These are phyloP conservation scores for Cercospora janseana DNA, from an alignment of 2,329 filamentous ascomycete species.

Conservation along the genomic window DNA sequence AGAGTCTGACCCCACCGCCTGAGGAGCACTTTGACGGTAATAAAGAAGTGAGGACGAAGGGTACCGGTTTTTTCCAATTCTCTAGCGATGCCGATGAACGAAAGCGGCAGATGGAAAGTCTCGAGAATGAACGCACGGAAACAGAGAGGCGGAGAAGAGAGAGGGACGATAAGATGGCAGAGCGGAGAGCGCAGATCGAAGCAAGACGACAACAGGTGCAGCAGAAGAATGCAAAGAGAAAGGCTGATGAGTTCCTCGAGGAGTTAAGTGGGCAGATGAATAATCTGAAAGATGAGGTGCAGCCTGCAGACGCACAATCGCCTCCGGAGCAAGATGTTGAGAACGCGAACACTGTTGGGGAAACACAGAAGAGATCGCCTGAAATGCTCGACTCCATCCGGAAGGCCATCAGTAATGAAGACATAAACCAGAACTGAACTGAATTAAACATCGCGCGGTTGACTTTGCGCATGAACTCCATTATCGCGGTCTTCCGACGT, in stretches of 20 bases:
- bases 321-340: no score
- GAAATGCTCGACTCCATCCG: conserved; percentile 19
- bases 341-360: no score
- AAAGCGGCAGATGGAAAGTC: conserved; percentile 70
- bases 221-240: conserved; percentile 50
- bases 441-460: no score
- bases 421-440: conserved; percentile 3
- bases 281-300: not conserved
- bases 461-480: no score
- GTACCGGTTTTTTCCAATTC: conserved; percentile 90
- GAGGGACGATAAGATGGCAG: conserved; percentile 51
- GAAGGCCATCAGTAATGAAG: conserved; percentile 17
- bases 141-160: conserved; percentile 66
- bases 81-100: conserved; percentile 68
- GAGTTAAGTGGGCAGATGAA: conserved; percentile 47
- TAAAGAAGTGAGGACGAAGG: conserved; percentile 79
- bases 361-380: no score
- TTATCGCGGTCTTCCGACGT: no score
- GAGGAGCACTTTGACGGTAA: conserved; percentile 82
- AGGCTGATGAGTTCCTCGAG: conserved; percentile 71
- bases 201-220: conserved; percentile 26
- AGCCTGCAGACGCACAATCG: no score
- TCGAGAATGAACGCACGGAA: conserved; percentile 65
- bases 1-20: conserved; percentile 74
- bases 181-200: conserved; percentile 56